Evolutionary conservation across 2,329 filamentous ascomycete genomes (phyloP).

Genomic region (Aspergillus hiratsukae): DNA sequence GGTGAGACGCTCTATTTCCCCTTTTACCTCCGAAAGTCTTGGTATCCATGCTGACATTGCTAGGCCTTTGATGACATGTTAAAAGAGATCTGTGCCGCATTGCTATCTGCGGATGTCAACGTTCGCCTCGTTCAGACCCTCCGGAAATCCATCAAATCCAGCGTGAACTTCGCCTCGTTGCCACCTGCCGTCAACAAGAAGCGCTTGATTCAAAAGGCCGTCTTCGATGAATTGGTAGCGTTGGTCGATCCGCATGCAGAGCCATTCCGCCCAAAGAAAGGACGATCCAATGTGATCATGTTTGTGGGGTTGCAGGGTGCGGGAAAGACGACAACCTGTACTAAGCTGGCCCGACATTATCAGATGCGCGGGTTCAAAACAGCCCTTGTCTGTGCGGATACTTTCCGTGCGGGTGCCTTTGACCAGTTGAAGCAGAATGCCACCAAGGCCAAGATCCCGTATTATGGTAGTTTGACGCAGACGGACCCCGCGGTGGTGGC

Average conservation of each 20-base stretch:
- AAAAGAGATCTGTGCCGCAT: slow-evolving; percentile 94
- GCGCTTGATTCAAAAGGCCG: slow-evolving; percentile 92
- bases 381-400: slow-evolving; percentile 94
- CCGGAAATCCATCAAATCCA: slow-evolving; percentile 83
- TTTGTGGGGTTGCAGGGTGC: slow-evolving; percentile 97
- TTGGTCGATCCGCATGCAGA: slow-evolving; percentile 94
- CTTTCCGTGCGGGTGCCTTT: slow-evolving; percentile 96
- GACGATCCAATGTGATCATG: slow-evolving; percentile 96
- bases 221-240: slow-evolving; percentile 93
- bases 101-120: slow-evolving; percentile 96
- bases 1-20: slow-evolving; percentile 44
- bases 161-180: slow-evolving; percentile 93
- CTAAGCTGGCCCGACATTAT: slow-evolving; percentile 92
- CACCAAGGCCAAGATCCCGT: slow-evolving; percentile 97
- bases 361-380: slow-evolving; percentile 88
- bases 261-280: slow-evolving; percentile 95
- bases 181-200: slow-evolving; percentile 95
- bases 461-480: slow-evolving; percentile 94
- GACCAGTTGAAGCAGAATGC: slow-evolving; percentile 99
- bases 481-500: slow-evolving; percentile 93
- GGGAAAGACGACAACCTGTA: slow-evolving; percentile 97
- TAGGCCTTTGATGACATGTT: slow-evolving; percentile 96
- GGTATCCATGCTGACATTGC: slow-evolving; percentile 8
- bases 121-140: slow-evolving; percentile 86
- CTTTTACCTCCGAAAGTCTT: slow-evolving; percentile 3